Base-by-base conservation (phyloP, 306 rosid species). In the Pterocarpus santalinus region DNA sequence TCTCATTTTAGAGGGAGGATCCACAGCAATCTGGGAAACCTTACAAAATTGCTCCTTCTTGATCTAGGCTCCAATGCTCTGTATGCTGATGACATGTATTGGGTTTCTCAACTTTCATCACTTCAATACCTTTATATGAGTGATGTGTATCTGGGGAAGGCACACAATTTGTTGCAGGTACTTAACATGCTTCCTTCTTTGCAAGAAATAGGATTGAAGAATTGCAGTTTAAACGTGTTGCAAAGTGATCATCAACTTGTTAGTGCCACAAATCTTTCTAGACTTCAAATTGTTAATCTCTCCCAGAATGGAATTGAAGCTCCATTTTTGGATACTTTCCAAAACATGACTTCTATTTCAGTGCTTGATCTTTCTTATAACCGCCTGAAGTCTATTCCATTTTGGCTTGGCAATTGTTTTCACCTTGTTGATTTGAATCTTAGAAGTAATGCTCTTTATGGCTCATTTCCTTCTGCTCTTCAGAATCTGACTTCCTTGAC, bases 81-180 rank as follows among this genome's bases (percentile, higher is more conserved):
- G 2, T 14, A 64, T 34, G 33, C 5, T 16, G 75, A 71, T 65
- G 80, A 75, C 30, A 15, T 65, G 7, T 3, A 47, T 12, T 87
- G 88, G 85, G 3, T 84, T 41, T 75, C 88, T 15, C n/a, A 67
- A 7, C 85, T 87, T 65, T 14, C 57, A 7, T 70, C 61, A 8
- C 62, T 22, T 22, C 28, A 22, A 22, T 22, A 22, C 28, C 28
- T 22, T 22, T 22, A 22, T 22, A 22, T 22, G 28, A 22, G 28
- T 22, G 28, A 22, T 22, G 28, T 22, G 28, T 22, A 22, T 22
- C 28, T 22, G 28, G 28, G 28, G 28, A 22, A 22, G 28, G 28
- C 28, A 22, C 28, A 22, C 28, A 22, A 22, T 22, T 22, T 87
- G 2, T 39, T 57, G 5, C 47, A 43, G 39, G 4, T 36, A 2